phyloP scores from a whole-genome alignment of 129 eudicot genomes.

The Oenanthe sinensis region DNA sequence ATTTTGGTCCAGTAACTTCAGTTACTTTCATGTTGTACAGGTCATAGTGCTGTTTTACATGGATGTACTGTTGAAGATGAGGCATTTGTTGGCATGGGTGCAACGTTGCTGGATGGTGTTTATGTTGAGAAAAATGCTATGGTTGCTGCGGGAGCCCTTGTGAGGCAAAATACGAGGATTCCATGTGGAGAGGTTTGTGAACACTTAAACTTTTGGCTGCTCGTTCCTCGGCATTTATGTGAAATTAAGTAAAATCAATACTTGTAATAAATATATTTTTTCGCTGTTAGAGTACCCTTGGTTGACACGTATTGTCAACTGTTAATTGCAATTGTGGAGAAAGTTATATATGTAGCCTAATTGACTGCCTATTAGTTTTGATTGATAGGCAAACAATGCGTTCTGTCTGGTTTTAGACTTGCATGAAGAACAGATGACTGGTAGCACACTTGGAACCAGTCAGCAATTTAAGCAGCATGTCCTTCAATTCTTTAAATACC shows the following conservation, averaged over 20 bases:
- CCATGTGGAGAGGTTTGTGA: constrained; percentile 80
- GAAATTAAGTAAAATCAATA: not conserved
- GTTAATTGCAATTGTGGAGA: not conserved
- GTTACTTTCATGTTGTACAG: constrained; percentile 25
- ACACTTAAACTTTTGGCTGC: not conserved
- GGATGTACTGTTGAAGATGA: constrained; percentile 89
- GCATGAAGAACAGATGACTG: not conserved
- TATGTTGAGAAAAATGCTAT: constrained; percentile 73
- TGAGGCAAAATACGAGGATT: constrained; percentile 73
- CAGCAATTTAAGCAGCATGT: not conserved
- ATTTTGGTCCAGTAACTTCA: constrained; percentile 13
- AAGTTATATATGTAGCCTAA: not conserved
- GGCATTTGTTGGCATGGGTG: constrained; percentile 95
- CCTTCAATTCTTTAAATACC: not conserved
- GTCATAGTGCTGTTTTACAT: constrained; percentile 91
- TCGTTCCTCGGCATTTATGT: not conserved
- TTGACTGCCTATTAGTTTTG: not conserved
- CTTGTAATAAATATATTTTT: not conserved
- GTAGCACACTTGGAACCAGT: not conserved
- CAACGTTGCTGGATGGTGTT: constrained; percentile 85
- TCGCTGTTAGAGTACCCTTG: not conserved
- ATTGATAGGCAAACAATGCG: not conserved
- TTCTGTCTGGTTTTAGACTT: not conserved
- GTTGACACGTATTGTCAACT: not conserved
- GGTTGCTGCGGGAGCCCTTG: constrained; percentile 97